Conservation (phyloP, 768 basidiomycete species). For the Hortiboletus campestris region DNA sequence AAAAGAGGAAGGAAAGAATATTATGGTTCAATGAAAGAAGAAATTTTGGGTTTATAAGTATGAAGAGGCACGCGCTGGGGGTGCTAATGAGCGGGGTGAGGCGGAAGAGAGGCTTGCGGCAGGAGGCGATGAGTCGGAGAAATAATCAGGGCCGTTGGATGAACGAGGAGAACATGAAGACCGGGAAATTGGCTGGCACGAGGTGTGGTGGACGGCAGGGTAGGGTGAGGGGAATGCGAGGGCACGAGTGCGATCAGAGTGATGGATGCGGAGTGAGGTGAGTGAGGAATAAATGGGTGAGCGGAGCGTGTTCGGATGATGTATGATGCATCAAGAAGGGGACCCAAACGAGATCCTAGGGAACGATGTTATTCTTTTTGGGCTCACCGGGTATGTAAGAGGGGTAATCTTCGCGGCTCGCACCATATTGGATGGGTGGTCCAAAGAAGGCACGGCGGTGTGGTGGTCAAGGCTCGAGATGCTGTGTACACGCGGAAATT, state of each 20-base stretch:
- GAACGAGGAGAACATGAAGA: conserved; percentile 52
- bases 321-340: conserved; percentile 20
- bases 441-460: conserved; percentile 20
- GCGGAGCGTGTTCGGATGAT: conserved; percentile 29
- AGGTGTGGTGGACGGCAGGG: conserved; percentile 44
- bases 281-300: conserved; percentile 32
- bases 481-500: conserved; percentile 34
- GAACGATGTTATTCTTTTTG: conserved; percentile 17
- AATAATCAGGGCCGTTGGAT: conserved; percentile 42
- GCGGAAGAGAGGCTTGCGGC: conserved; percentile 32
- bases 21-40: conserved; percentile 45
- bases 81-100: conserved; percentile 43
- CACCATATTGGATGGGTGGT: background rate
- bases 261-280: conserved; percentile 27
- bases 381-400: conserved; percentile 21
- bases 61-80: conserved; percentile 42
- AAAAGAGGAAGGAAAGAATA: conserved; percentile 48
- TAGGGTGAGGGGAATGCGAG: conserved; percentile 27
- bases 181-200: conserved; percentile 42
- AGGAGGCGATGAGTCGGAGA: conserved; percentile 39
- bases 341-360: conserved; percentile 21
- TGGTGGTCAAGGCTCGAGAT: conserved; percentile 5
- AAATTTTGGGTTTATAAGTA: conserved; percentile 55
- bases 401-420: conserved; percentile 30
- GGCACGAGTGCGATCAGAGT: conserved; percentile 33